These are phyloP conservation scores for Bimuria novae-zelandiae DNA, from an alignment of 2,329 filamentous ascomycete genomes.

Conservation along the genomic window DNA sequence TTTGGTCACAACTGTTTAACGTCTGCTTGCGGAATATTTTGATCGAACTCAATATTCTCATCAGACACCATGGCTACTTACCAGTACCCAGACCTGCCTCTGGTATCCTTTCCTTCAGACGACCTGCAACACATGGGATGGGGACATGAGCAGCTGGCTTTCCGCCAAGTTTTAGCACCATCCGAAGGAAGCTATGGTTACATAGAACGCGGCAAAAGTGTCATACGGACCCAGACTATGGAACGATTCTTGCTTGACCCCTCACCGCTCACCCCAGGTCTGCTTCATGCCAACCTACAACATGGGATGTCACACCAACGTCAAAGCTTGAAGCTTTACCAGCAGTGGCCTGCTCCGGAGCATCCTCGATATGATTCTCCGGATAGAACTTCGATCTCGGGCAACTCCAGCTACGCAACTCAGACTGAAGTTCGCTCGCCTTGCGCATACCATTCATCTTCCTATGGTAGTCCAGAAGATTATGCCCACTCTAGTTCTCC, in stretches of 20 bases:
- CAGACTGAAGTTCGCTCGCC: conserved; percentile 39
- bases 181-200: conserved; percentile 12
- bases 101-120: conserved; percentile 32
- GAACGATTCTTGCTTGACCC: conserved; percentile 42
- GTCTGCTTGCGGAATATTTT: not conserved
- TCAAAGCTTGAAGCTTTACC: conserved; percentile 22
- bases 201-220: conserved; percentile 17
- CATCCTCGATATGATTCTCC: conserved; percentile 37
- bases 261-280: conserved; percentile 28
- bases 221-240: conserved; percentile 35
- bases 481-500: conserved; percentile 21
- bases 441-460: conserved; percentile 17
- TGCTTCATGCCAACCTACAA: conserved; percentile 36
- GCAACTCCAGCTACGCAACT: conserved; percentile 36
- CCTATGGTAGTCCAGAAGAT: conserved; percentile 27
- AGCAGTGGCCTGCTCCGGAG: conserved; percentile 30
- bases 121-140: conserved; percentile 21
- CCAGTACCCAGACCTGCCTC: conserved; percentile 38
- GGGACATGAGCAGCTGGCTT: conserved; percentile 14
- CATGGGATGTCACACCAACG: conserved; percentile 17
- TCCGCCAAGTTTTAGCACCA: conserved; percentile 24
- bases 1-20: not conserved
- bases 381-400: conserved; percentile 39
- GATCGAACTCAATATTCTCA: not conserved
- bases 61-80: conserved; percentile 11